Evolutionary conservation across 176 grass and related monocot genomes (phyloP).

Genomic region (Saccharum officinarum): DNA sequence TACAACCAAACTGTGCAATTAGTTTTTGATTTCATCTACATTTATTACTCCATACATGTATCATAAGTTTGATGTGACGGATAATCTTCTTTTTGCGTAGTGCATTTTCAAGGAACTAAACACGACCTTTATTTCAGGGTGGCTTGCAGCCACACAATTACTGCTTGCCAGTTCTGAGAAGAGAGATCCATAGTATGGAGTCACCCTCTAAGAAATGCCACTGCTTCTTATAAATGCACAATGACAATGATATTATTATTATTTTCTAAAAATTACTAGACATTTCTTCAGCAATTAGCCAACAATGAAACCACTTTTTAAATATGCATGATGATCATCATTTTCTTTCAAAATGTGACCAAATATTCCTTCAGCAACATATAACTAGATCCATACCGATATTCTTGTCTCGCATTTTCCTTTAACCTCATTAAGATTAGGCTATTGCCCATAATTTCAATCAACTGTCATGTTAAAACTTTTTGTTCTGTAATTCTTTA

Average conservation of each 20-base stretch:
- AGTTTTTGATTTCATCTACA: no score
- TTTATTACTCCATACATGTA: no score
- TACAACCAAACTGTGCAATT: no score
- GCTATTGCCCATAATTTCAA: background rate
- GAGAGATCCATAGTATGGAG: no score
- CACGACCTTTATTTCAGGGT: no score
- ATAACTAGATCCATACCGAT: background rate
- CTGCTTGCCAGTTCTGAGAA: no score
- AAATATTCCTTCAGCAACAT: background rate
- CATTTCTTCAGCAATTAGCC: background rate
- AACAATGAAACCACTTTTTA: background rate
- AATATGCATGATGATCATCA: background rate
- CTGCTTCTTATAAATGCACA: background rate
- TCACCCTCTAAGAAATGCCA: no score
- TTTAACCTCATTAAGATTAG: background rate
- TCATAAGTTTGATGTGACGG: no score
- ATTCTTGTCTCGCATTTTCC: constrained; percentile 1
- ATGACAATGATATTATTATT: background rate
- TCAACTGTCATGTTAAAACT: background rate
- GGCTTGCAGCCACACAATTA: no score
- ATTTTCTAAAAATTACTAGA: background rate
- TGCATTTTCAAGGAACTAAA: no score
- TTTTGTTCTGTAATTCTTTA: background rate
- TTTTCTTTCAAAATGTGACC: constrained; percentile 1
- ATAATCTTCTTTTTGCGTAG: no score